Evolutionary conservation across 768 basidiomycete species (phyloP), one percentile per base, ranked within the genome.

Genomic region (Mycena alexandri): DNA sequence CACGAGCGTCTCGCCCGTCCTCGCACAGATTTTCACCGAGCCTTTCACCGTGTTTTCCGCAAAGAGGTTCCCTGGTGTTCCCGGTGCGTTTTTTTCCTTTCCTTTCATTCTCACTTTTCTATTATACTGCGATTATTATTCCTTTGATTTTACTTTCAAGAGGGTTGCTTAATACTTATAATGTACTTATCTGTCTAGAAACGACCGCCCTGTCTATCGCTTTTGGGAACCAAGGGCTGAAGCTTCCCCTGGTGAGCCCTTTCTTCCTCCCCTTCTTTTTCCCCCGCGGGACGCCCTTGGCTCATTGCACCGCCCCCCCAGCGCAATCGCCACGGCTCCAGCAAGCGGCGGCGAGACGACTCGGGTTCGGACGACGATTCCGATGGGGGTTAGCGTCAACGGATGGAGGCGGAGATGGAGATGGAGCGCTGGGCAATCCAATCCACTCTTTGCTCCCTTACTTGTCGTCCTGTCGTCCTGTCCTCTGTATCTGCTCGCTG

Each of bases 1-100:
- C 81, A 90, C 83, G 53, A 85, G 86, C 67, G 77, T 87, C 42
- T 91, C 92, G 21, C 90, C 92, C 12, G 89, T 98, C 8, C 85
- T 96, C 24, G 94, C 96, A 10, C 90, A 95, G 75, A 87, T 89
- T 2, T 94, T 92, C 77, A 92, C 93, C 46, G 89, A 94, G 29
- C 85, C 89, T 29, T 97, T 98, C 75, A 87, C 88, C 13, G 96
- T 98, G 0, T 96, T 84, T 79, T 95, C 94, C 2, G 96, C 96
- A 41, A 98, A 98, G 82, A 89, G 93, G 54, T 98, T 97, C 82
- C 95, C 94, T 54, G 96, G 96, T 55, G 96, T 98, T 47, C 93
- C 94, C 80, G 93, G 94, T 94, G 71, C 55, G 67, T 47, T 29
- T 29, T 29, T 3, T 29, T 6, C 6, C 29, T 29, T 3, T 29